Conservation (phyloP, 2,329 filamentous ascomycete genomes). For the Alternaria infectoria region DNA sequence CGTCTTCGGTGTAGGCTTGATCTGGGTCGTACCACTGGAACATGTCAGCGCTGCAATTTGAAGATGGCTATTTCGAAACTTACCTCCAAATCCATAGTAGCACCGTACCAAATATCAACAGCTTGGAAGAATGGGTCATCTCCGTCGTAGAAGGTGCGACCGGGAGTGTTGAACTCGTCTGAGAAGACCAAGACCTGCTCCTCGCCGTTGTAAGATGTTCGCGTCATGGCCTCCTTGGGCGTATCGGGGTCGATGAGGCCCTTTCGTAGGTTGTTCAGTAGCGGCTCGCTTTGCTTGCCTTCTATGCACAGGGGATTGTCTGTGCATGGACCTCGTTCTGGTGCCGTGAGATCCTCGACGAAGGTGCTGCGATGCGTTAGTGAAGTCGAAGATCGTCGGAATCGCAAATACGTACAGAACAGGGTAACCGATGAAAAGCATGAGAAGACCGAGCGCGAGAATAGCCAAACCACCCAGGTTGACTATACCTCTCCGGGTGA, state of each 20-base stretch:
- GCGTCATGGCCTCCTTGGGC: conserved; percentile 62
- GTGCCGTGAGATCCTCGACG: conserved; percentile 54
- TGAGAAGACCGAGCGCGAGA: conserved; percentile 65
- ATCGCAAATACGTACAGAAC: conserved; percentile 64
- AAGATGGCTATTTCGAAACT: conserved; percentile 13
- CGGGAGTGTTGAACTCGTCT: conserved; percentile 72
- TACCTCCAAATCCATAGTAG: conserved; percentile 71
- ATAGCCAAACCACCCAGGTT: conserved; percentile 69
- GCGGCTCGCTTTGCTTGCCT: conserved; percentile 53
- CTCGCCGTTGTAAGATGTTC: conserved; percentile 64
- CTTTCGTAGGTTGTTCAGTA: conserved; percentile 66
- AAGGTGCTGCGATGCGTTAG: conserved; percentile 59
- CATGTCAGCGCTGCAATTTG: conserved; percentile 9
- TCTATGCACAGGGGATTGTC: conserved; percentile 58
- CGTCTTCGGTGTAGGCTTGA: conserved; percentile 66
- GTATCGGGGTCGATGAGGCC: conserved; percentile 73
- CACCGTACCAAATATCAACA: conserved; percentile 75
- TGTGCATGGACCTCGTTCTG: conserved; percentile 47
- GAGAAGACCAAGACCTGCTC: conserved; percentile 72
- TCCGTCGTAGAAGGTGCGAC: conserved; percentile 72
- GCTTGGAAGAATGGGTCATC: conserved; percentile 74
- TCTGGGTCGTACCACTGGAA: conserved; percentile 73
- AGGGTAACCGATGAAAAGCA: conserved; percentile 73
- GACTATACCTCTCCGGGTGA: conserved; percentile 66
- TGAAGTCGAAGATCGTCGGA: background rate